Conservation (phyloP, 1,284 basidiomycete genomes). For the Boletellus deceptivus region DNA sequence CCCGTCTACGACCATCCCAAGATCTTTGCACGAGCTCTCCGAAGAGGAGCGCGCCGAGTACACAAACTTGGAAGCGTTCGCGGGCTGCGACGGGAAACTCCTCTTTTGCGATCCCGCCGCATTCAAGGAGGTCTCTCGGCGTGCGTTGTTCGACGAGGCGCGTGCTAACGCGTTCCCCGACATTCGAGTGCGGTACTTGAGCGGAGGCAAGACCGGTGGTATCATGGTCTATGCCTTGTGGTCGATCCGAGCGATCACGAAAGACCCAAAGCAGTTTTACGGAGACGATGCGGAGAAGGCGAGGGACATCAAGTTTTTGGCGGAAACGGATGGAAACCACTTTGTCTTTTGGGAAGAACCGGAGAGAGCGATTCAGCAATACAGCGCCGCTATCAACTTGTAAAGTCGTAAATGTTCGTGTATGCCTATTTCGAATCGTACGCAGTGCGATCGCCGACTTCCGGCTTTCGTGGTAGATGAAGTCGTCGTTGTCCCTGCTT, state of each 20-base stretch:
- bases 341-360: constrained; percentile 32
- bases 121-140: constrained; percentile 9
- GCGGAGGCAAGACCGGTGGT: constrained; percentile 15
- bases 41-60: constrained; percentile 16
- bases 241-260: constrained; percentile 9
- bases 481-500: no score
- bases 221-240: constrained; percentile 17
- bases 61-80: constrained; percentile 11
- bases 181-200: constrained; percentile 25
- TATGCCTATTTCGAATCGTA: no score
- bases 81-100: constrained; percentile 14
- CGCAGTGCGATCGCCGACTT: no score
- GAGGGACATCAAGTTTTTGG: constrained; percentile 19
- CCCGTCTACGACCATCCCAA: constrained; percentile 3
- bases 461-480: no score
- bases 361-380: constrained; percentile 22
- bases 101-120: constrained; percentile 7
- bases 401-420: neutral
- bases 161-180: constrained; percentile 15
- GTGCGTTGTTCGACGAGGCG: constrained; percentile 24
- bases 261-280: constrained; percentile 7
- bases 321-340: constrained; percentile 28
- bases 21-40: constrained; percentile 18
- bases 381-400: neutral
- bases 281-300: constrained; percentile 19